Base-by-base conservation (phyloP, 2,329 filamentous ascomycete species). In the Rugonectria rugulosa region DNA sequence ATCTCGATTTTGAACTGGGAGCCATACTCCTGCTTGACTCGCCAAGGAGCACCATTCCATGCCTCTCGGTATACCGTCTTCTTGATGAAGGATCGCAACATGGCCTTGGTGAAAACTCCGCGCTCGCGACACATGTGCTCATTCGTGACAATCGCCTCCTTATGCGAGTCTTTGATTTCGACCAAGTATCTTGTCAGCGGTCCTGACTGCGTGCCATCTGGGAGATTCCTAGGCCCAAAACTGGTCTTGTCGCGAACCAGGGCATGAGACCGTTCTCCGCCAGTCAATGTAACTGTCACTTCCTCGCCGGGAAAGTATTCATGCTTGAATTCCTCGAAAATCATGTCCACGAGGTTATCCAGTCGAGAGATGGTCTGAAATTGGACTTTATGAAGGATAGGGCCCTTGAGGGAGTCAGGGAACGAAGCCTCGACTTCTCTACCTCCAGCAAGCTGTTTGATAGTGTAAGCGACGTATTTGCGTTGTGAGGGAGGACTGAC, bases 11-110 rank as follows among this genome's bases (percentile, higher is more conserved):
- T 88, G 73, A 95, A 97, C 60, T 88, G 83, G 40, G 86, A 85
- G 1, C 95, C 95, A 56, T 96, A 87, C 49, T 92, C 88, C 29
- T 89, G 84, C 75, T 96, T 97, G 15, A 98, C 94, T 51, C 96
- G 79, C 95, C 95, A 99, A 0, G 95, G 94, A 1, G 95, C 95
- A n/a, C 94, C 94, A 57, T 88, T 94, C 92, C 93, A 98, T 4
- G 92, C 86, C 69, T 98, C 95, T 58, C 94, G 82, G 2, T 88
- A 89, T n/a, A 97, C 89, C 0, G 92, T 95, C 73, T 96, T 93
- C 72, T 97, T 97, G 61, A 99, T 91, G 63, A 97, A 99, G 6
- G 92, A 92, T 27, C 94, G 88, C 34, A 99, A 80, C 72, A 97
- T 93, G 43, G 93, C 88, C 75, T 99, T 98, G 23, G 94, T 97